Conservation (phyloP, 108 stramenopile genomes). For the Pseudonitzschia pungens region DNA sequence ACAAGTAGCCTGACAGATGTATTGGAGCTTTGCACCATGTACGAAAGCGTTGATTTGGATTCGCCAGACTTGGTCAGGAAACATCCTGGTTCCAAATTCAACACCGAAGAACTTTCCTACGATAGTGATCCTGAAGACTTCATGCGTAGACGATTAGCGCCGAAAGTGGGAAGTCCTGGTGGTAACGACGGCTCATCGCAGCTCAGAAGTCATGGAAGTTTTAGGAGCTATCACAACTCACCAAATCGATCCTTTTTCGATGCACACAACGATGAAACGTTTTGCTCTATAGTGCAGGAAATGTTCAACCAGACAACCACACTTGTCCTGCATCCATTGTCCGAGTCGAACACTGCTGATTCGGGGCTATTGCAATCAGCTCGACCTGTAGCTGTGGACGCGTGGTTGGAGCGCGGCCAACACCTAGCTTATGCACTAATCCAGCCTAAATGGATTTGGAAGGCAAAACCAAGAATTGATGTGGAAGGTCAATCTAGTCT, state of each 20-base stretch:
- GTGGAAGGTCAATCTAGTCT: slow-evolving; percentile 8
- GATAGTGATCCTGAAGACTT: slow-evolving; percentile 60
- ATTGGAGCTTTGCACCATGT: slow-evolving; percentile 28
- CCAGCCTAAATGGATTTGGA: slow-evolving; percentile 51
- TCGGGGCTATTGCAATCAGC: neutral
- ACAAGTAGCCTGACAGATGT: slow-evolving; percentile 15
- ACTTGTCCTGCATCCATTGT: slow-evolving; percentile 30
- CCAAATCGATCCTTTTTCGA: slow-evolving; percentile 8
- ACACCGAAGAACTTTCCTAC: slow-evolving; percentile 29
- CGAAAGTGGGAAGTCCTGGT: neutral
- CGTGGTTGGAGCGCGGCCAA: slow-evolving; percentile 58
- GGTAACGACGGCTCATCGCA: neutral
- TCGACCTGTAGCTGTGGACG: slow-evolving; percentile 37
- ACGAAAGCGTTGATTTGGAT: slow-evolving; percentile 13
- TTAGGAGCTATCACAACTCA: neutral
- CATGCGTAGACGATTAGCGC: slow-evolving; percentile 15
- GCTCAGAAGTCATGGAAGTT: neutral
- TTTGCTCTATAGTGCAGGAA: slow-evolving; percentile 25
- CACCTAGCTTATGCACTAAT: slow-evolving; percentile 26
- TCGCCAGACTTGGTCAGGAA: slow-evolving; percentile 3
- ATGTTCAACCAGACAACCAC: slow-evolving; percentile 39
- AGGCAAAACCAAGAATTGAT: slow-evolving; percentile 18
- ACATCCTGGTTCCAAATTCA: neutral
- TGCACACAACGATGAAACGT: slow-evolving; percentile 8
- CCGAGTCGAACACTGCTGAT: neutral